Percentiles rank a stretch among this genome's conserved stretches.
These are phyloP conservation scores for Tolypocladium endophyticum DNA, from an alignment of 2,329 filamentous ascomycete species.

Conservation along the genomic window DNA sequence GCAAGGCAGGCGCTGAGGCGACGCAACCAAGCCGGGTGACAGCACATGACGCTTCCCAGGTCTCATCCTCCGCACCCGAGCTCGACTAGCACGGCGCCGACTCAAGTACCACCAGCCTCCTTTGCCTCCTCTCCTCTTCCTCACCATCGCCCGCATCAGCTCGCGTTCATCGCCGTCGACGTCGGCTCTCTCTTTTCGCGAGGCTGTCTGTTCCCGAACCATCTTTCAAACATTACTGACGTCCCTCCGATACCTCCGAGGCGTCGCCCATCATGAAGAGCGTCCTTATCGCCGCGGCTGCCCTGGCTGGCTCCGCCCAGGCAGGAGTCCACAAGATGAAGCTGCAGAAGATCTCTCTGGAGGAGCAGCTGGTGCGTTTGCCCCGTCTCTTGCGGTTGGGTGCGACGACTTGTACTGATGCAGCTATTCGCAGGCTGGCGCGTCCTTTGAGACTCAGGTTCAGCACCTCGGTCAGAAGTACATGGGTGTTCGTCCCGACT, in stretches of 20 bases:
- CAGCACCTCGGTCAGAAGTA: slow-evolving; percentile 90
- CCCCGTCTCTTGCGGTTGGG: slow-evolving; percentile 6
- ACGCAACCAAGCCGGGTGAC: not conserved
- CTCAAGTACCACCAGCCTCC: not conserved
- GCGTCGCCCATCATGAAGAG: slow-evolving; percentile 65
- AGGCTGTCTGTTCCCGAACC: not conserved
- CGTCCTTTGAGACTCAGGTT: slow-evolving; percentile 72
- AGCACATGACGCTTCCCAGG: not conserved
- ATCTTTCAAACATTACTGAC: not conserved
- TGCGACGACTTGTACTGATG: slow-evolving; percentile 2
- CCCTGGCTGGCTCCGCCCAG: slow-evolving; percentile 72
- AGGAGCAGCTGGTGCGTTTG: slow-evolving; percentile 75
- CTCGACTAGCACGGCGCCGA: not conserved
- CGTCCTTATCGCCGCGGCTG: slow-evolving; percentile 65
- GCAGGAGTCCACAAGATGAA: slow-evolving; percentile 92
- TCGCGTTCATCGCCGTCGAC: not conserved
- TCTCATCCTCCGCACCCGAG: not conserved
- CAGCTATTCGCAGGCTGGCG: slow-evolving; percentile 46
- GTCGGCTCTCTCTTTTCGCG: not conserved
- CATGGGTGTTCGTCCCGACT: slow-evolving; percentile 64
- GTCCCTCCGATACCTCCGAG: slow-evolving; percentile 3
- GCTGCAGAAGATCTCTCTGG: slow-evolving; percentile 89
- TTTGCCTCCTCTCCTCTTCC: not conserved
- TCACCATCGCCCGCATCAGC: not conserved
- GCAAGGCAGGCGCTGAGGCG: not conserved